Evolutionary conservation across 768 basidiomycete genomes (phyloP).

Genomic region (Exidia glandulosa): DNA sequence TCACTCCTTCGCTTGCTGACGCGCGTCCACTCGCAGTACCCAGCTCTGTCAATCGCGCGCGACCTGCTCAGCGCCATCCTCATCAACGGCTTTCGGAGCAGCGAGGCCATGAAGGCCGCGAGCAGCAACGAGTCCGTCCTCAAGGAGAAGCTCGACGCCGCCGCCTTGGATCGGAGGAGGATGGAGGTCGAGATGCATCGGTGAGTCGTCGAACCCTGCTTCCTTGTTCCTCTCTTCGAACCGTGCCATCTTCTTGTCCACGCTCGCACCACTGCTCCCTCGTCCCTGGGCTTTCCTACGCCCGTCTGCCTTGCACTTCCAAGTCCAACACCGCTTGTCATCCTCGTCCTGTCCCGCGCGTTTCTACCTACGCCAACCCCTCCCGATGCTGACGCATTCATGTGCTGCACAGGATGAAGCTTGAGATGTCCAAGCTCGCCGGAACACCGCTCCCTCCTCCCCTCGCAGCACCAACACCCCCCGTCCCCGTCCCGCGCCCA

Average conservation of each 20-base stretch:
- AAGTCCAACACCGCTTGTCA: no score
- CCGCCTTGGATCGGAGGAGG: constrained; percentile 44
- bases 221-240: background rate
- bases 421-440: background rate
- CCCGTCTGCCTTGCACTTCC: no score
- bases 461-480: background rate
- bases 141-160: constrained; percentile 55
- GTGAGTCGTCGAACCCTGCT: constrained; percentile 29
- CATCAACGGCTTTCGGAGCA: constrained; percentile 70
- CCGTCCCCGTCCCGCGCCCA: background rate
- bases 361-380: no score
- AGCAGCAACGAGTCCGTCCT: constrained; percentile 50
- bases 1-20: background rate
- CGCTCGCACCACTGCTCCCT: no score
- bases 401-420: background rate
- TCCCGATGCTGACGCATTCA: no score
- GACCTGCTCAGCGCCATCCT: constrained; percentile 73
- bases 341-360: no score
- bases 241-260: background rate
- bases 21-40: constrained; percentile 27
- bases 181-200: constrained; percentile 61
- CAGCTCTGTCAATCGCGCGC: constrained; percentile 64
- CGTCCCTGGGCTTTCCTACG: no score
- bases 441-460: background rate
- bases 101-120: constrained; percentile 59